Conservation (phyloP, 1,284 basidiomycete species). For the Neonothopanus nambi region DNA sequence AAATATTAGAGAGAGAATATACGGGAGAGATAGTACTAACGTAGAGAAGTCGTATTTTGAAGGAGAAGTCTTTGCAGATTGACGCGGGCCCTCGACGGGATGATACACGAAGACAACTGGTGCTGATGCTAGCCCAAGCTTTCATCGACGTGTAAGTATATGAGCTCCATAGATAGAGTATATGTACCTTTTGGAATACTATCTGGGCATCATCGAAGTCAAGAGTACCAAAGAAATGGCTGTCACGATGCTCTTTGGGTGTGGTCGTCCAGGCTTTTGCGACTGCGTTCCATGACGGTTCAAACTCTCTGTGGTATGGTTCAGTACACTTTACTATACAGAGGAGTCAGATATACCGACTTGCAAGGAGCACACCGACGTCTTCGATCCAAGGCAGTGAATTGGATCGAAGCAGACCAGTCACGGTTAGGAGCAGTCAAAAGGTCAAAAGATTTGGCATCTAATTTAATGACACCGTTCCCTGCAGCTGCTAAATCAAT, state of each 20-base stretch:
- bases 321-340: constrained; percentile 8
- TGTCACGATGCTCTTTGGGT: constrained; percentile 60
- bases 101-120: constrained; percentile 82
- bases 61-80: constrained; percentile 51
- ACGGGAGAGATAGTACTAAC: constrained; percentile 38
- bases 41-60: constrained; percentile 78
- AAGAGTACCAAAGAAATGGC: constrained; percentile 89
- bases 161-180: neutral
- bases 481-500: constrained; percentile 64
- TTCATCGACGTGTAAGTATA: constrained; percentile 7
- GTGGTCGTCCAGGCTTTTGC: constrained; percentile 78
- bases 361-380: constrained; percentile 83
- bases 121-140: constrained; percentile 74
- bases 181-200: constrained; percentile 76
- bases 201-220: constrained; percentile 80
- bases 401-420: constrained; percentile 81
- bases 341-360: constrained; percentile 38
- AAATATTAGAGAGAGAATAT: neutral
- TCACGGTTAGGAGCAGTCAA: constrained; percentile 73
- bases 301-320: constrained; percentile 65
- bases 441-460: constrained; percentile 74
- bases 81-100: constrained; percentile 69
- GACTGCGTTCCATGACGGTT: constrained; percentile 77
- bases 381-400: constrained; percentile 81
- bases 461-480: constrained; percentile 80